phyloP scores from a whole-genome alignment of 805 yeast species.

The Tetrapisispora taiwanensis region DNA sequence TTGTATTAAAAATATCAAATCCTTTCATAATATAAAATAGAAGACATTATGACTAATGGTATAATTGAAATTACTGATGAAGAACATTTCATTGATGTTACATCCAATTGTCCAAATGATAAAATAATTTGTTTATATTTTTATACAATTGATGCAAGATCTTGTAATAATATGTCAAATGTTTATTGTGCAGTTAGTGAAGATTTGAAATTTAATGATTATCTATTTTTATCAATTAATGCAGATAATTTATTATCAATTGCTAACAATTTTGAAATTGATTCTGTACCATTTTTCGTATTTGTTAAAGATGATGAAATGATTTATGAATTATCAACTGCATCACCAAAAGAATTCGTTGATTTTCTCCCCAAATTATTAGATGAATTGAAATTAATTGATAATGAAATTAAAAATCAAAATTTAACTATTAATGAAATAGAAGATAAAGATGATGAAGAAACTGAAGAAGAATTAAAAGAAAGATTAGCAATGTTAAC shows the following conservation, averaged over 20 bases:
- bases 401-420: background rate
- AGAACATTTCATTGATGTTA: slow-evolving; percentile 76
- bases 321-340: slow-evolving; percentile 85
- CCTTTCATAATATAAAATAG: too few species aligned
- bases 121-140: slow-evolving; percentile 75
- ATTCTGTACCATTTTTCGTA: slow-evolving; percentile 91
- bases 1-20: too few species aligned
- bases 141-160: slow-evolving; percentile 96
- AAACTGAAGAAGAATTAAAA: slow-evolving; percentile 71
- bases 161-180: slow-evolving; percentile 83
- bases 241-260: slow-evolving; percentile 91
- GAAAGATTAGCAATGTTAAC: slow-evolving; percentile 76
- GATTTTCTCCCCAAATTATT: slow-evolving; percentile 54
- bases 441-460: slow-evolving; percentile 38
- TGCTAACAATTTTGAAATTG: slow-evolving; percentile 83
- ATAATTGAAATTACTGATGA: slow-evolving; percentile 62
- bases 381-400: slow-evolving; percentile 14
- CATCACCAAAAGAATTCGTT: slow-evolving; percentile 91
- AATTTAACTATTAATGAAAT: slow-evolving; percentile 8
- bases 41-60: slow-evolving; percentile 36
- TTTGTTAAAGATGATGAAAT: slow-evolving; percentile 76
- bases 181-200: slow-evolving; percentile 73
- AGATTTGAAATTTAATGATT: slow-evolving; percentile 41
- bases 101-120: slow-evolving; percentile 41
- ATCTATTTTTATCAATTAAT: slow-evolving; percentile 67